Evolutionary conservation across 2,329 filamentous ascomycete genomes (phyloP).

Genomic region (Helotiales sp.): DNA sequence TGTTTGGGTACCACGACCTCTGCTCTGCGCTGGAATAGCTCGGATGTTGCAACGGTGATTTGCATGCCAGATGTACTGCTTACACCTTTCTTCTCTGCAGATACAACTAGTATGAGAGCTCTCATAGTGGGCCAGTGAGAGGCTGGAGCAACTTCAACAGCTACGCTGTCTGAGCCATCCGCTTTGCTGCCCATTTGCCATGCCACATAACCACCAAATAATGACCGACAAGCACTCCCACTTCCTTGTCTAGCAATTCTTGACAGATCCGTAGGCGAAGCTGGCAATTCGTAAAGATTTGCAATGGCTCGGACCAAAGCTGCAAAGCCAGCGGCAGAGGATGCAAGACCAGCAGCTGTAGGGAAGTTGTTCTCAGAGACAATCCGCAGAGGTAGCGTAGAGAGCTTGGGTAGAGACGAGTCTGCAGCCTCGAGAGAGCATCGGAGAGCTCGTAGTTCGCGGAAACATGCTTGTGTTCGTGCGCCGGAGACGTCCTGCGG

Average conservation of each 20-base stretch:
- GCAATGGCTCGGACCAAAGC: constrained; percentile 82
- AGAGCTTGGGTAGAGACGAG: constrained; percentile 77
- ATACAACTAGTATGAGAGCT: constrained; percentile 86
- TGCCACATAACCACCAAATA: constrained; percentile 95
- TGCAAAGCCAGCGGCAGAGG: constrained; percentile 68
- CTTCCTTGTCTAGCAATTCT: constrained; percentile 91
- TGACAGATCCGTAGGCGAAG: constrained; percentile 79
- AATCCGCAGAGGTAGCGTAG: constrained; percentile 74
- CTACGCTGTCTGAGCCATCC: constrained; percentile 85
- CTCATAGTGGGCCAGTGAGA: constrained; percentile 96
- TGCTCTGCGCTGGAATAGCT: constrained; percentile 79
- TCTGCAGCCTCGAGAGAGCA: constrained; percentile 71
- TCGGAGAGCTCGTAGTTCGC: constrained; percentile 78
- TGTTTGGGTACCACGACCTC: constrained; percentile 74
- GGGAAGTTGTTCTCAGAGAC: constrained; percentile 99
- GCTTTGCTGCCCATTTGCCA: constrained; percentile 78
- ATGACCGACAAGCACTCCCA: constrained; percentile 86
- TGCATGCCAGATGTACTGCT: constrained; percentile 95
- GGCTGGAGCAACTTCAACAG: constrained; percentile 84
- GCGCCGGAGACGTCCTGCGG: constrained; percentile 83
- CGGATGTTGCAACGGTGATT: constrained; percentile 87
- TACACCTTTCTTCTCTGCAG: constrained; percentile 93
- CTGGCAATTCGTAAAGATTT: constrained; percentile 83
- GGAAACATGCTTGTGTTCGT: constrained; percentile 92
- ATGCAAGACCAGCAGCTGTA: constrained; percentile 86